Evolutionary conservation across 2,329 filamentous ascomycete species (phyloP), one percentile per base, ranked within the genome.

Genomic region (Thielaviopsis euricoi): DNA sequence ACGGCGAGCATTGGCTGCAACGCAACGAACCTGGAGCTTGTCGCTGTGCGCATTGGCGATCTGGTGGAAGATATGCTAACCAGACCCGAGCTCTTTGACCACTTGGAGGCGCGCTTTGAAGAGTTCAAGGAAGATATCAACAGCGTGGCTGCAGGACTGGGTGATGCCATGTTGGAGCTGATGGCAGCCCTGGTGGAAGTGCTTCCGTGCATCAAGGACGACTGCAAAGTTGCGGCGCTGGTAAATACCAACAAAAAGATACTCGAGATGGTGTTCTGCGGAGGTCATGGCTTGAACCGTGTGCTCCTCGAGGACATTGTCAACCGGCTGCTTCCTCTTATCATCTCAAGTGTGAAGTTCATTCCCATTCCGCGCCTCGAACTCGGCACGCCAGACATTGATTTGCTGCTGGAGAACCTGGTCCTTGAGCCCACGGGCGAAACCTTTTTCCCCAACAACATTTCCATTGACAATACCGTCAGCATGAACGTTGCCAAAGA

Each of bases 331-430:
- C n/a, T 93, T 5, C 91, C 91, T 0, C 72, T 89, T 13, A 66
- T 89, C 3, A 79, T 96, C 59, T 78, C 87, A 63, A 80, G 81
- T 2, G 76, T 97, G 33, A 89, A 96, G 67, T 89, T 89, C 69
- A 73, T 97, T 3, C 91, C 91, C 0, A 93, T 97, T 56, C 90
- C 90, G 0, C 84, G 91, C 4, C 71, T 96, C n/a, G 91, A 96
- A 68, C 75, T 96, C 5, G 86, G 87, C 0, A 86, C 85, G 3
- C 90, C 89, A 0, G 82, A 87, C 37, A 76, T 95, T 57, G 90
- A 96, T 64, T 78, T 97, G 5, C 73, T 97, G 0, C 73, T 97
- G 2, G 91, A 97, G 67, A 96, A 95, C 62, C 75, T 97, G 33
- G 86, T 97, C 60, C 76, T 97, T 33, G 88, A 96, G 66, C 91